phyloP scores from a whole-genome alignment of 352 stramenopile genomes.

The Phytopythium kandeliae region DNA sequence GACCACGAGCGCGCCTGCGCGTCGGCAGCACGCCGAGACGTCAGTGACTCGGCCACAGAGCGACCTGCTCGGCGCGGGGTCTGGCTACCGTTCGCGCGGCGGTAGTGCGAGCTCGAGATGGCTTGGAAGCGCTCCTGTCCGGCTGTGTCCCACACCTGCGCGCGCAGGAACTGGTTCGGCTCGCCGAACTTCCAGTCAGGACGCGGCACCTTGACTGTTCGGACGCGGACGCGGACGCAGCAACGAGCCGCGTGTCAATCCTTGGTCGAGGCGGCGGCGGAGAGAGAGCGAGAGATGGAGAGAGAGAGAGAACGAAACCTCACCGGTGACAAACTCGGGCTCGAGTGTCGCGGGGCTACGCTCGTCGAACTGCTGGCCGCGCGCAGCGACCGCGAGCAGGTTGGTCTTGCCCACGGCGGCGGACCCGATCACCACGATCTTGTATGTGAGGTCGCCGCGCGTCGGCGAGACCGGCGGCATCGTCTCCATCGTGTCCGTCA shows the following conservation, averaged over 20 bases:
- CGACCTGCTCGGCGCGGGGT: no score
- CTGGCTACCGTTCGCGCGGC: slow-evolving; percentile 41
- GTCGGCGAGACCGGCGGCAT: slow-evolving; percentile 35
- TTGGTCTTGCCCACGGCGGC: slow-evolving; percentile 65
- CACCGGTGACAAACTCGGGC: slow-evolving; percentile 61
- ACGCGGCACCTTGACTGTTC: slow-evolving; percentile 51
- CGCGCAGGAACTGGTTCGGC: slow-evolving; percentile 55
- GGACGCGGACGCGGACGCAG: no score
- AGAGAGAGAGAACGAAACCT: no score
- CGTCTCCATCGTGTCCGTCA: slow-evolving; percentile 6
- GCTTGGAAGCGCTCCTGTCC: slow-evolving; percentile 69
- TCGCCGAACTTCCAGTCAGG: slow-evolving; percentile 69
- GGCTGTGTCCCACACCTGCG: slow-evolving; percentile 67
- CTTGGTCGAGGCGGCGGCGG: no score
- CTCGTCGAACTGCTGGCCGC: slow-evolving; percentile 53
- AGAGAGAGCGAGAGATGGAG: background rate
- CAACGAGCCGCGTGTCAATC: no score
- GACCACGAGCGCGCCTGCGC: slow-evolving; percentile 52
- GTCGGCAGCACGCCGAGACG: background rate
- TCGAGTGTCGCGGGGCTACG: slow-evolving; percentile 43
- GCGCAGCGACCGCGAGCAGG: slow-evolving; percentile 43
- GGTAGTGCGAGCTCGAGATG: slow-evolving; percentile 71
- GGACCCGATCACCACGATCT: slow-evolving; percentile 59
- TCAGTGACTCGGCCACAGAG: background rate
- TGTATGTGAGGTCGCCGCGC: slow-evolving; percentile 45